Evolutionary conservation across 2,329 filamentous ascomycete species (phyloP).

Genomic region (Cyanodermella asteris): DNA sequence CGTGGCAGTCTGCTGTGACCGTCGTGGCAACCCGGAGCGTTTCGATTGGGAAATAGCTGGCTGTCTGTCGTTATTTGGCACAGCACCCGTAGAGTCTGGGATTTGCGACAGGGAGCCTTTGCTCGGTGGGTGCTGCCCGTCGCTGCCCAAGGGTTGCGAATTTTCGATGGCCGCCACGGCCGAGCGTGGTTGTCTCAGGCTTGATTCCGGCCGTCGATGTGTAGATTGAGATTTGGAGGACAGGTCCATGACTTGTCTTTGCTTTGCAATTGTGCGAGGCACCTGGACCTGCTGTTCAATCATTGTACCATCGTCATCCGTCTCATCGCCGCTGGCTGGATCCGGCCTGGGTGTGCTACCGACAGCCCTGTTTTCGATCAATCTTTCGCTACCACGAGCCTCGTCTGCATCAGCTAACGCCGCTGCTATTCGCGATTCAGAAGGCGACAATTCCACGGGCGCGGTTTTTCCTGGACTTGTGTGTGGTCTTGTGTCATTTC

Average conservation of each 20-base stretch:
- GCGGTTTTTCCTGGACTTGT: conserved; percentile 1
- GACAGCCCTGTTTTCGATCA: conserved; percentile 23
- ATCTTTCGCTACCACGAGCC: conserved; percentile 9
- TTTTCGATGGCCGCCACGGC: not conserved
- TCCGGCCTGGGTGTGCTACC: conserved; percentile 19
- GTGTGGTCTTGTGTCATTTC: not conserved
- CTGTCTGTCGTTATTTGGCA: no score
- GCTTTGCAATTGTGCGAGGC: conserved; percentile 11
- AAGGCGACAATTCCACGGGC: conserved; percentile 4
- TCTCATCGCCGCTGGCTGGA: conserved; percentile 12
- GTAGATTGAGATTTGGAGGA: conserved; percentile 3
- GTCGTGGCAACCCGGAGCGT: no score
- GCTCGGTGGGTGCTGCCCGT: not conserved
- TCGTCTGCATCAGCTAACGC: no score
- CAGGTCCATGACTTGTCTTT: conserved; percentile 1
- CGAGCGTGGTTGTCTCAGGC: conserved; percentile 1
- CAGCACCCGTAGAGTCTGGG: no score
- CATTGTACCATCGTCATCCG: conserved; percentile 17
- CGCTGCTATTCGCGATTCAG: no score
- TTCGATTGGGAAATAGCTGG: no score
- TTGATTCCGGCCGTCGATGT: no score
- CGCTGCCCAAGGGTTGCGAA: not conserved
- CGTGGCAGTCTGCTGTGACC: no score
- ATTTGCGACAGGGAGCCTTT: no score
- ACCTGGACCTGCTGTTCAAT: conserved; percentile 24